A percentile compares a stretch with the other conserved stretches of the same genome.
Evolutionary conservation across 1,284 basidiomycete species (phyloP).

Genomic region (Leucoagaricus sp.): DNA sequence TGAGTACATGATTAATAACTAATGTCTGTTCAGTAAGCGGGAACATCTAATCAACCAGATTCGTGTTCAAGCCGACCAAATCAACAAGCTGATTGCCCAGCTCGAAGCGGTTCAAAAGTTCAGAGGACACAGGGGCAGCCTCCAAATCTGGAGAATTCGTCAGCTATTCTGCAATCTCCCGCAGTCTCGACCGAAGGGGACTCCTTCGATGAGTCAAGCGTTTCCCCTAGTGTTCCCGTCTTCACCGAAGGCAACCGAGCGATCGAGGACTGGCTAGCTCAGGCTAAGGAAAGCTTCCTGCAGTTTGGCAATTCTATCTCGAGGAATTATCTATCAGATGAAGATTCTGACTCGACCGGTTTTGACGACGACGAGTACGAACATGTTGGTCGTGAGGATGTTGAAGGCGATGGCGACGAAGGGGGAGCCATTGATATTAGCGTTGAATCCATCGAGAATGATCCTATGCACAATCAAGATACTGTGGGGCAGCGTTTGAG

Average conservation of each 20-base stretch:
- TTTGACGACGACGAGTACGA: conserved; percentile 34
- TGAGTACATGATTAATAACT: conserved; percentile 11
- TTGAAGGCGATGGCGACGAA: conserved; percentile 25
- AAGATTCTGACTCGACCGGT: conserved; percentile 34
- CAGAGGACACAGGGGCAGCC: conserved; percentile 21
- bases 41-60: conserved; percentile 75
- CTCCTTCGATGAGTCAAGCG: conserved; percentile 8
- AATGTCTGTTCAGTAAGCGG: conserved; percentile 54
- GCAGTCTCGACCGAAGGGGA: conserved; percentile 30
- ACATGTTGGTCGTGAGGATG: conserved; percentile 36
- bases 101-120: conserved; percentile 43
- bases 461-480: conserved; percentile 16
- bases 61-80: conserved; percentile 67
- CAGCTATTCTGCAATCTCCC: conserved; percentile 34
- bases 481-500: conserved; percentile 19
- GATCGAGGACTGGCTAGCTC: conserved; percentile 72
- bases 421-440: conserved; percentile 29
- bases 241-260: conserved; percentile 36
- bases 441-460: conserved; percentile 32
- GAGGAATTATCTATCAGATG: conserved; percentile 49
- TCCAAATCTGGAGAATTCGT: conserved; percentile 23
- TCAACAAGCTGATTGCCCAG: conserved; percentile 65
- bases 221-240: conserved; percentile 6
- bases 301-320: conserved; percentile 60
- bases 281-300: conserved; percentile 63